These are phyloP conservation scores for Candida broadrunensis DNA, from an alignment of 805 yeast genomes.

Conservation along the genomic window DNA sequence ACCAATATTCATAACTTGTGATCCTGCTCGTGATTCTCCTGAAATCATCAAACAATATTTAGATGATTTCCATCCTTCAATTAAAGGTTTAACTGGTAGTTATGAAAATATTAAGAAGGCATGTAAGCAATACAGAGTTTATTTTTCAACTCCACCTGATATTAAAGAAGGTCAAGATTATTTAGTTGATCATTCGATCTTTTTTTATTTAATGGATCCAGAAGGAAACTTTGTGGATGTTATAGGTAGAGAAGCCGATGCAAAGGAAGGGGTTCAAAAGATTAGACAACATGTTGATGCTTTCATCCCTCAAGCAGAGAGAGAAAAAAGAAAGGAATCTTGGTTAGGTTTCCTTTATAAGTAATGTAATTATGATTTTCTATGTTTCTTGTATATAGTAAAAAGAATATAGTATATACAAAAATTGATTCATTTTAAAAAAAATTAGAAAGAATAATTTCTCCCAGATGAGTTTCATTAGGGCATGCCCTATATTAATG, in stretches of 20 bases:
- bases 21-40: slow-evolving; percentile 92
- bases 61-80: slow-evolving; percentile 83
- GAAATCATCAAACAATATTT: slow-evolving; percentile 80
- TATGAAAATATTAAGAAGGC: slow-evolving; percentile 79
- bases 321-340: slow-evolving; percentile 60
- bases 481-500: no score
- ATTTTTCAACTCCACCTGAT: slow-evolving; percentile 94
- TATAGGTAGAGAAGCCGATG: slow-evolving; percentile 85
- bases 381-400: no score
- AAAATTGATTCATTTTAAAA: no score
- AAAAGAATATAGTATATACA: no score
- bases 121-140: slow-evolving; percentile 90
- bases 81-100: slow-evolving; percentile 88
- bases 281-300: slow-evolving; percentile 73
- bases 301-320: slow-evolving; percentile 68
- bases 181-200: slow-evolving; percentile 94
- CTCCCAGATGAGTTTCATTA: no score
- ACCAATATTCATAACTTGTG: slow-evolving; percentile 93
- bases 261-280: slow-evolving; percentile 71
- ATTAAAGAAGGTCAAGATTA: slow-evolving; percentile 96
- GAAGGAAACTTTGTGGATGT: slow-evolving; percentile 96
- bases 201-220: slow-evolving; percentile 97
- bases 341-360: slow-evolving; percentile 60
- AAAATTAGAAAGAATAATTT: no score
- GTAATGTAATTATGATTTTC: slow-evolving; percentile 3